A percentile compares a stretch with the other conserved stretches of the same genome.
These are phyloP conservation scores for Cordyceps sp. DNA, from an alignment of 2,329 filamentous ascomycete species.

Conservation along the genomic window DNA sequence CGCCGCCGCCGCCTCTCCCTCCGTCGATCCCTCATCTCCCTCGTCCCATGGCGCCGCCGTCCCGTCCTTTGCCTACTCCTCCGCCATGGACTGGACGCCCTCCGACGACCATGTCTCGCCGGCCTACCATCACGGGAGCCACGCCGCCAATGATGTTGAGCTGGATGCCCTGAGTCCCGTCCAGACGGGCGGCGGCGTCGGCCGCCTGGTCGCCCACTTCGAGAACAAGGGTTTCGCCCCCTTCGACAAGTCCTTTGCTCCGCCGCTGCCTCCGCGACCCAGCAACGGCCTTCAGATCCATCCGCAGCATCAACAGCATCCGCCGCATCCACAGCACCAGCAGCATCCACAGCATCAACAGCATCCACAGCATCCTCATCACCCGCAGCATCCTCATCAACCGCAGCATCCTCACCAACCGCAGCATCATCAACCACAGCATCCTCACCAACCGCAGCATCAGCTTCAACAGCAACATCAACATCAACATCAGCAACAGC, in stretches of 20 bases:
- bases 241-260: constrained; percentile 19
- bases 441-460: too few species aligned
- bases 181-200: constrained; percentile 12
- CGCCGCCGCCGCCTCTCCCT: constrained; percentile 5
- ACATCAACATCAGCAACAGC: too few species aligned
- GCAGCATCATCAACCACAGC: too few species aligned
- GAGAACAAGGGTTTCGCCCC: constrained; percentile 16
- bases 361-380: too few species aligned
- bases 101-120: constrained; percentile 12
- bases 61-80: constrained; percentile 11
- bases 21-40: constrained; percentile 7
- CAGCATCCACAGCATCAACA: too few species aligned
- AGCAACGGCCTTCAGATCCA: constrained; percentile 9
- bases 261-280: constrained; percentile 18
- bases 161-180: constrained; percentile 10
- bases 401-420: too few species aligned
- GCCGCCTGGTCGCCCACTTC: constrained; percentile 23
- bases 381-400: too few species aligned
- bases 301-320: neutral
- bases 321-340: neutral
- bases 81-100: constrained; percentile 22
- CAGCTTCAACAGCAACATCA: too few species aligned
- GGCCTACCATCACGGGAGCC: constrained; percentile 10
- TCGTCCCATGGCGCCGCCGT: constrained; percentile 10
- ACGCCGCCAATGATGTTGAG: constrained; percentile 10